These are phyloP conservation scores for Setaria italica DNA, from an alignment of 202 grass and related monocot genomes.

Conservation along the genomic window DNA sequence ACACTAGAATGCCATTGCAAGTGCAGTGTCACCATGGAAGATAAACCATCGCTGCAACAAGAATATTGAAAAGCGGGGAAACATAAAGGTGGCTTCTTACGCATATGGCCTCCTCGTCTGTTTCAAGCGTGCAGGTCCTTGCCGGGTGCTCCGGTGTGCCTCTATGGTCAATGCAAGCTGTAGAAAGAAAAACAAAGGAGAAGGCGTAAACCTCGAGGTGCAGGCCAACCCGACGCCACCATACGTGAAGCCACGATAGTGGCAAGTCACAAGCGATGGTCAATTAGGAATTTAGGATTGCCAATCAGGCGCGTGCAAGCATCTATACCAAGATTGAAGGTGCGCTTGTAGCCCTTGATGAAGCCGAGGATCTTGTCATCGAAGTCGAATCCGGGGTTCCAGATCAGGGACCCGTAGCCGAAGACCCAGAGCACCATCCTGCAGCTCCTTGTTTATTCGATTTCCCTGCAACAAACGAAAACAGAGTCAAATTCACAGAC, in stretches of 20 bases:
- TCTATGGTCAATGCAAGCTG: conserved; percentile 98
- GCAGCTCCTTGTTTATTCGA: conserved; percentile 24
- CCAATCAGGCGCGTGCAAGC: not conserved
- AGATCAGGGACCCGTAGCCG: conserved; percentile 82
- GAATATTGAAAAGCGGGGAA: not conserved
- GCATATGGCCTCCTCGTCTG: conserved; percentile 71
- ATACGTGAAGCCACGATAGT: not conserved
- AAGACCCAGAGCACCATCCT: conserved; percentile 94
- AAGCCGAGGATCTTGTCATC: conserved; percentile 79
- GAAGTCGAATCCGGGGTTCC: conserved; percentile 95
- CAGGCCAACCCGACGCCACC: too few species aligned
- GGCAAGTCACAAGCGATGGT: not conserved
- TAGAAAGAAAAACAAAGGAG: not conserved
- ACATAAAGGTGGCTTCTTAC: conserved; percentile 52
- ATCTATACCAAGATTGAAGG: conserved; percentile 78
- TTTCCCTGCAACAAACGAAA: not conserved
- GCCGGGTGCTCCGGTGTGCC: conserved; percentile 79
- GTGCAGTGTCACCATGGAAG: not conserved
- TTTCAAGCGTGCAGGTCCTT: conserved; percentile 90
- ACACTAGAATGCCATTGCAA: not conserved
- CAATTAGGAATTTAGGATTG: conserved; percentile 4
- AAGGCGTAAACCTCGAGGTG: not conserved
- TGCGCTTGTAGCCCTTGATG: conserved; percentile 80
- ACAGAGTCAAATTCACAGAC: not conserved
- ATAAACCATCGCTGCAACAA: not conserved